phyloP scores from a whole-genome alignment of 73 alveolate genomes.

The Paramecium octaurelia region DNA sequence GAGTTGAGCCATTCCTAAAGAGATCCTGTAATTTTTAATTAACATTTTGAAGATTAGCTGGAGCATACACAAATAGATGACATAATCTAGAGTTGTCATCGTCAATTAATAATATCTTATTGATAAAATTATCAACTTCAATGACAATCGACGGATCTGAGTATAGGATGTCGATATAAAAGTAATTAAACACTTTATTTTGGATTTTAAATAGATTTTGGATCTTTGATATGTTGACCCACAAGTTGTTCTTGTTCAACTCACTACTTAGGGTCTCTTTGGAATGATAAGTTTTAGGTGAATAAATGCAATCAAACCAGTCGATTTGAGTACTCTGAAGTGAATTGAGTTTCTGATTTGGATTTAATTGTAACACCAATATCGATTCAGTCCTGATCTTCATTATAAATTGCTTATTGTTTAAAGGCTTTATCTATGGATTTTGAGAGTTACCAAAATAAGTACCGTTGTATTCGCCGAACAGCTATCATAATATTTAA shows the following conservation, averaged over 20 bases:
- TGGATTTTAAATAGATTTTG: not conserved
- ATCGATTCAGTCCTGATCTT: not conserved
- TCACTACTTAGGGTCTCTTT: not conserved
- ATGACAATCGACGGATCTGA: not conserved
- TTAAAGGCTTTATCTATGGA: not conserved
- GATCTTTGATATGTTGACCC: not conserved
- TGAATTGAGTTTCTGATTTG: not conserved
- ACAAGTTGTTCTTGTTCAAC: not conserved
- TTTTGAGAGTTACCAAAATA: not conserved
- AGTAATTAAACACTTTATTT: not conserved
- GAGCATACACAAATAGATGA: not conserved
- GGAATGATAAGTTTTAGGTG: not conserved
- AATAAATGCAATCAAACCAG: not conserved
- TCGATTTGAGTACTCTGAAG: not conserved
- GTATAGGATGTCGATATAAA: not conserved
- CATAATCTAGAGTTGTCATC: not conserved
- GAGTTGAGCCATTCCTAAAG: not conserved
- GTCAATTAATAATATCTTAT: not conserved
- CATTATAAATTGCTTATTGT: not conserved
- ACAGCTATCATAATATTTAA: not conserved
- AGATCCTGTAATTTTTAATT: not conserved
- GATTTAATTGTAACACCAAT: not conserved
- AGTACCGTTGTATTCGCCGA: not conserved
- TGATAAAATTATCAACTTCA: not conserved
- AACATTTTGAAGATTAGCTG: not conserved